phyloP scores from a whole-genome alignment of 306 rosid species.

The Acacia crassicarpa region DNA sequence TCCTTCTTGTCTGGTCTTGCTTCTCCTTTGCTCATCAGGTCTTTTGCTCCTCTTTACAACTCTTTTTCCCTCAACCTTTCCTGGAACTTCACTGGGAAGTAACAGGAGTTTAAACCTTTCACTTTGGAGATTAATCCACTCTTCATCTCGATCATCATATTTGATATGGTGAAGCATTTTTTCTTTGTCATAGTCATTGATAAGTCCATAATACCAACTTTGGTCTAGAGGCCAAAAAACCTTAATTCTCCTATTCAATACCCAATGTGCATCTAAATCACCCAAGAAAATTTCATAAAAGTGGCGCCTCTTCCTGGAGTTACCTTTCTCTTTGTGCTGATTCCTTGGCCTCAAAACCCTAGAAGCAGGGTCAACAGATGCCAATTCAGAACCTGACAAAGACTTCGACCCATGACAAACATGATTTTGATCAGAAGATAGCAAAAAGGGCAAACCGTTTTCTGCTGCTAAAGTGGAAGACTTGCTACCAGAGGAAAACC shows the following conservation, averaged over 20 bases:
- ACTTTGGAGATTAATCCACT: constrained; percentile 70
- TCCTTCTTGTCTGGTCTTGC: constrained; percentile 42
- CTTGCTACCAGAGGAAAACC: constrained; percentile 54
- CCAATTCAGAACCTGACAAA: constrained; percentile 55
- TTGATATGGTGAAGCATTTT: constrained; percentile 72
- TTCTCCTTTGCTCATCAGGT: constrained; percentile 41
- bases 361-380: constrained; percentile 60
- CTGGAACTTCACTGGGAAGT: constrained; percentile 76
- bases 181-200: constrained; percentile 63
- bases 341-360: constrained; percentile 80
- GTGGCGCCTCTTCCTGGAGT: constrained; percentile 66
- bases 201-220: constrained; percentile 77
- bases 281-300: constrained; percentile 64
- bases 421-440: constrained; percentile 49
- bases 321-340: constrained; percentile 51
- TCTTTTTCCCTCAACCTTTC: constrained; percentile 43
- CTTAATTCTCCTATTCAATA: constrained; percentile 64
- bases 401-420: constrained; percentile 45
- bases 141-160: constrained; percentile 85
- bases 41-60: constrained; percentile 27
- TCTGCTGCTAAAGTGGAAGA: constrained; percentile 44
- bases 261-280: constrained; percentile 67
- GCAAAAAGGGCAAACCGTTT: constrained; percentile 28
- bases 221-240: constrained; percentile 86
- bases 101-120: constrained; percentile 84